A percentile compares a stretch with the other conserved stretches of the same genome.
These are phyloP conservation scores for Rhizophagus prolifer DNA, from an alignment of 192 early-diverging fungal genomes.

Conservation along the genomic window DNA sequence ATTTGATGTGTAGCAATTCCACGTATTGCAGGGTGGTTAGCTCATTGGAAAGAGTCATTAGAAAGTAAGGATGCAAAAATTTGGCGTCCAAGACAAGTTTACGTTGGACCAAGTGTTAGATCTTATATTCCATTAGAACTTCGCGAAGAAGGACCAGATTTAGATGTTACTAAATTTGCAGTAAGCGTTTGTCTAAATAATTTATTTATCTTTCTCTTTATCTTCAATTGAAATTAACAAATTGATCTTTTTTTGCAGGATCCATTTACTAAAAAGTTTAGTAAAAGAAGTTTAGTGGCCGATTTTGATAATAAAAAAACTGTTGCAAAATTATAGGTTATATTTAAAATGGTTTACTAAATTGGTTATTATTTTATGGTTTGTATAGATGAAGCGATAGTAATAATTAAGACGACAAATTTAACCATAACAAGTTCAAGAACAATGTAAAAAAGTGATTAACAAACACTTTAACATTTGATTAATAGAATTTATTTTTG, in stretches of 20 bases:
- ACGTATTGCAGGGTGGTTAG: conserved; percentile 59
- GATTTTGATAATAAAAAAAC: background rate
- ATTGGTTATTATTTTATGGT: too few relatives aligned
- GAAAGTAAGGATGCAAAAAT: conserved; percentile 57
- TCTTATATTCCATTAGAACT: conserved; percentile 42
- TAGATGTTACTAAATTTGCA: background rate
- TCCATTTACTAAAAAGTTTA: background rate
- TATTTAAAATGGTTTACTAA: background rate
- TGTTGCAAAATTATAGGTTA: background rate
- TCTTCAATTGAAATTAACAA: background rate
- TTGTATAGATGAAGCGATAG: too few relatives aligned
- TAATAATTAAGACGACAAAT: too few relatives aligned
- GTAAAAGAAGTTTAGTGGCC: conserved; percentile 3
- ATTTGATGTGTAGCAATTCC: conserved; percentile 34
- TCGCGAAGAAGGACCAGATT: background rate
- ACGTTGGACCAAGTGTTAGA: conserved; percentile 50
- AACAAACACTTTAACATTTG: too few relatives aligned
- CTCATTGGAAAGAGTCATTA: conserved; percentile 64
- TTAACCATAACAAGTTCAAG: too few relatives aligned
- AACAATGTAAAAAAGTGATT: too few relatives aligned
- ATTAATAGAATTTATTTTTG: too few relatives aligned
- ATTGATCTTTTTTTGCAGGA: background rate
- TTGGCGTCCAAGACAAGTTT: conserved; percentile 66
- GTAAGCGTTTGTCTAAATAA: background rate
- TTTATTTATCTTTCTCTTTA: background rate